phyloP scores from a whole-genome alignment of 1,139 yeast genomes.

The Blastobotrys apis region DNA sequence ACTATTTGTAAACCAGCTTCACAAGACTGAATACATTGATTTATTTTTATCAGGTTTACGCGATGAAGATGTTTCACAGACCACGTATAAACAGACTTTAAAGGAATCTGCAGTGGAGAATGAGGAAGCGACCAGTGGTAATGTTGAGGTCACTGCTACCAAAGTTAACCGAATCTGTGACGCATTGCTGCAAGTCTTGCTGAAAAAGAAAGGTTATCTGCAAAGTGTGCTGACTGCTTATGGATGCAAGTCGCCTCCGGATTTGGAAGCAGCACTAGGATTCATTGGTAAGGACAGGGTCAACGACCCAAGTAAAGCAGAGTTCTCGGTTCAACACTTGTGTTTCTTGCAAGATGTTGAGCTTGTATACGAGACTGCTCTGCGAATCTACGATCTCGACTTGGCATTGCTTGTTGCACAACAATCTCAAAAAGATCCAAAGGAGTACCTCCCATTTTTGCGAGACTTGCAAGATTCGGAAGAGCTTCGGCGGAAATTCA shows the following conservation, averaged over 20 bases:
- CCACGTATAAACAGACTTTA: slow-evolving; percentile 76
- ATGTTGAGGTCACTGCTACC: slow-evolving; percentile 9
- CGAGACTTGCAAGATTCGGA: slow-evolving; percentile 70
- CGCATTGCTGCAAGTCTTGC: slow-evolving; percentile 55
- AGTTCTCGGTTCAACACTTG: slow-evolving; percentile 66
- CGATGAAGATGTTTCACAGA: slow-evolving; percentile 79
- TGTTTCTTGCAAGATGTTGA: slow-evolving; percentile 92
- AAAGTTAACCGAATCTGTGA: slow-evolving; percentile 79
- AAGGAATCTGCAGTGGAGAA: slow-evolving; percentile 23
- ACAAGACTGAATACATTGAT: slow-evolving; percentile 71
- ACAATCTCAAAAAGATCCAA: slow-evolving; percentile 96
- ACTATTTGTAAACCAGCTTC: slow-evolving; percentile 66
- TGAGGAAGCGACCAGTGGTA: background rate
- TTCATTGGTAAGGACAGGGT: slow-evolving; percentile 48
- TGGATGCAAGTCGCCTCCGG: slow-evolving; percentile 89
- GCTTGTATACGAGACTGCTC: slow-evolving; percentile 68
- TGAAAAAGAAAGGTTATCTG: slow-evolving; percentile 48
- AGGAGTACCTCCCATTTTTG: slow-evolving; percentile 89
- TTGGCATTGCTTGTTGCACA: slow-evolving; percentile 84
- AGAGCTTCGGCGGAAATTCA: slow-evolving; percentile 62
- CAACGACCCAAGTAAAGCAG: slow-evolving; percentile 37
- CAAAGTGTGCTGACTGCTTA: slow-evolving; percentile 86
- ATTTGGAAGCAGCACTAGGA: slow-evolving; percentile 65
- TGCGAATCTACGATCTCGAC: slow-evolving; percentile 78
- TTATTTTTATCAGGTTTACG: slow-evolving; percentile 80